Evolutionary conservation across 2,329 filamentous ascomycete genomes (phyloP).

Genomic region (Sporothrix euskadiensis): DNA sequence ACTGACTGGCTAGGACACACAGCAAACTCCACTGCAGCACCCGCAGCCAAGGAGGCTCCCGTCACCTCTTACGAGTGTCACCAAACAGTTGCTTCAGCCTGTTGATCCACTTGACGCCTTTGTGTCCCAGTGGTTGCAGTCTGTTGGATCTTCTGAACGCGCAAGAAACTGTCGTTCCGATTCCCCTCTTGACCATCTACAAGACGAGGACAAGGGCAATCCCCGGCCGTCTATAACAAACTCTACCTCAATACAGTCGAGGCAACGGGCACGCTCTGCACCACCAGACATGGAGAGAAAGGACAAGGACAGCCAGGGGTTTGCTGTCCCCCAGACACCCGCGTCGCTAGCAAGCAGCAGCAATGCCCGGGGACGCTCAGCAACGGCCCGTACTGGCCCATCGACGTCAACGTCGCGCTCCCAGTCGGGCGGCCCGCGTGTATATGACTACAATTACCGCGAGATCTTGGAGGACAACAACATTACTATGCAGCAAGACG

Average conservation of each 20-base stretch:
- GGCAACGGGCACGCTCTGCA: neutral
- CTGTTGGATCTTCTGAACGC: slow-evolving; percentile 5
- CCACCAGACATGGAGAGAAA: neutral
- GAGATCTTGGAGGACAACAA: neutral
- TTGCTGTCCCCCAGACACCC: neutral
- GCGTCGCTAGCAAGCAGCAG: too few relatives aligned
- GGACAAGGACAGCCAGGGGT: neutral
- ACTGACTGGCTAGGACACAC: neutral
- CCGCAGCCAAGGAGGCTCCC: slow-evolving; percentile 4
- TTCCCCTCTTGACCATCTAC: neutral
- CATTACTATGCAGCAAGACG: neutral
- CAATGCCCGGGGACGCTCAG: neutral
- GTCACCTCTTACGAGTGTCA: slow-evolving; percentile 5
- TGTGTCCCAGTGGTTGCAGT: slow-evolving; percentile 6
- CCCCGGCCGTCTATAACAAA: neutral
- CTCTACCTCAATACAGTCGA: neutral
- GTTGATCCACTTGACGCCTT: neutral
- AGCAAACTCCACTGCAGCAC: neutral
- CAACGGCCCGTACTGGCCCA: neutral
- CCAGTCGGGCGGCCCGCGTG: neutral
- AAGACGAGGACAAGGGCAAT: neutral
- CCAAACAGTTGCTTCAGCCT: neutral
- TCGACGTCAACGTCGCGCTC: neutral
- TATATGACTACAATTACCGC: neutral
- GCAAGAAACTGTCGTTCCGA: neutral